These are phyloP conservation scores for Cystobasidium slooffiae DNA, from an alignment of 1,284 basidiomycete genomes.

Conservation along the genomic window DNA sequence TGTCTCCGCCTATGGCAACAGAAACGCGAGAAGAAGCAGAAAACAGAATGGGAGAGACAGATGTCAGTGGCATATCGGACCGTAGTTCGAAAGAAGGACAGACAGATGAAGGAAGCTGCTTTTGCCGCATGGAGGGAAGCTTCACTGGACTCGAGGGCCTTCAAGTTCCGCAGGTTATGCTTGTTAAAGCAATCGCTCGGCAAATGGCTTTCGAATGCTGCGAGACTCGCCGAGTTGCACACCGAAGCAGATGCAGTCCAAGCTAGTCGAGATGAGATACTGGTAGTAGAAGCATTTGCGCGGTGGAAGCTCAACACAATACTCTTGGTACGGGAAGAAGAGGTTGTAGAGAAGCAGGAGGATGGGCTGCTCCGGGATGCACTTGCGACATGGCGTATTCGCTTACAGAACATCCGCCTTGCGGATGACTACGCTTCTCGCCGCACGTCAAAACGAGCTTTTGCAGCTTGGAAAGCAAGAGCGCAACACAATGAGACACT, in stretches of 20 bases:
- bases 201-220: slow-evolving; percentile 41
- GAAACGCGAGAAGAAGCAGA: slow-evolving; percentile 1
- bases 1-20: slow-evolving; percentile 19
- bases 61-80: slow-evolving; percentile 23
- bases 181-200: slow-evolving; percentile 18
- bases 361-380: background rate
- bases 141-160: slow-evolving; percentile 11
- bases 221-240: slow-evolving; percentile 29
- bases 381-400: slow-evolving; percentile 19
- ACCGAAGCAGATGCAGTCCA: slow-evolving; percentile 13
- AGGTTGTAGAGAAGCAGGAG: slow-evolving; percentile 1
- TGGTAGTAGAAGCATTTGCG: background rate
- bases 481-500: background rate
- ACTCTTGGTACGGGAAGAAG: slow-evolving; percentile 8
- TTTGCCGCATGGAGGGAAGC: slow-evolving; percentile 30
- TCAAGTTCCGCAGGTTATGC: background rate
- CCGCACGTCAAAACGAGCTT: background rate
- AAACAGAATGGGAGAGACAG: slow-evolving; percentile 27
- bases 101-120: slow-evolving; percentile 1
- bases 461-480: slow-evolving; percentile 1
- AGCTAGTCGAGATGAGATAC: background rate
- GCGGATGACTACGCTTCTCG: background rate
- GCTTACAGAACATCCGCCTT: background rate
- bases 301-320: slow-evolving; percentile 37
- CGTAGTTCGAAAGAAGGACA: background rate